Evolutionary conservation across 1,284 basidiomycete species (phyloP), one percentile per base, ranked within the genome.

Genomic region (Marasmius sp.): DNA sequence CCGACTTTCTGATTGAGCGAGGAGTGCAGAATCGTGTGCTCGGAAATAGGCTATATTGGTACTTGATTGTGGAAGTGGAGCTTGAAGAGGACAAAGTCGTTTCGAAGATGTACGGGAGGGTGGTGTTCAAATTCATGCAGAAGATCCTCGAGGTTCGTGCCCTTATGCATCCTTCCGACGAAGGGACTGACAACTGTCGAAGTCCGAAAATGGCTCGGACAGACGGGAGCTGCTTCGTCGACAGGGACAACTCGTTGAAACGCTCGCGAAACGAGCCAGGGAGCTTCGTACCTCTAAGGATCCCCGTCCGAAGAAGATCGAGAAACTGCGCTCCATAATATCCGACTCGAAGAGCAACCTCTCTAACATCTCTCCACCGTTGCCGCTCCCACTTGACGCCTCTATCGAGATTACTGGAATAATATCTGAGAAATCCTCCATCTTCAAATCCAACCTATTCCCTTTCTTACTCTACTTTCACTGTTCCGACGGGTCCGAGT

Each of bases 371-470:
- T 18, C 45, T 71, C 74, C 87, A 0, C 88, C 95, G 0, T 80
- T 97, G 0, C 92, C 94, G 0, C 83, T 98, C 1, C 97, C 97
- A 0, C 83, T 99, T 47, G 93, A 99, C 68, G 94, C 96, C 1
- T 83, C 84, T 4, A 80, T 97, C 36, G 84, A 87, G 63, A 84
- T 98, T 37, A 91, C 85, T 0, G 94, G 95, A 0, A 92, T 98
- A 68, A 88, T 91, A 41, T 79, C 95, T 0, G 96, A 99, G 60
- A 93, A 93, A 70, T 97, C 94, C 14, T 93, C 92, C 9, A 90
- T 99, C 36, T 99, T 99, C 85, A 99, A 99, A 75, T 98, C 95
- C 48, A 98, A 97, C 70, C 88, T 98, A 58, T 94, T 91, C 66
- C 97, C 97, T 0, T 82, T 99, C 54, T 82, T 97, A 18, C 81